Percentiles rank a stretch among this genome's conserved stretches.
Conservation (phyloP, 2,329 filamentous ascomycete species). For the Aspergillus brasiliensis region DNA sequence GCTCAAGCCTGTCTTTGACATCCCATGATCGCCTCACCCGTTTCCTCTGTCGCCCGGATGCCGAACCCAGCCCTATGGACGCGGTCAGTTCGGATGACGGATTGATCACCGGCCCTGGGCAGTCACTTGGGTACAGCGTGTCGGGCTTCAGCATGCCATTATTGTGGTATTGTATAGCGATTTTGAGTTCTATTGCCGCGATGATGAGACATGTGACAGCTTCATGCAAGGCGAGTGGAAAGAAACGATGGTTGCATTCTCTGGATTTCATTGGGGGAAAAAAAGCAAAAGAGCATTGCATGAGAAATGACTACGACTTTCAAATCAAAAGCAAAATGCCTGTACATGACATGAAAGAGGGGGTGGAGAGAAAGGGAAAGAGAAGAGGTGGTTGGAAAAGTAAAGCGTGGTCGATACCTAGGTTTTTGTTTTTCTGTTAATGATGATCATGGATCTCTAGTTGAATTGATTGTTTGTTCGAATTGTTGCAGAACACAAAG, state of each 20-base stretch:
- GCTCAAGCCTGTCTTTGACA: constrained; percentile 91
- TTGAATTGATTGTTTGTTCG: constrained; percentile 13
- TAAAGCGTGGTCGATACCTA: constrained; percentile 26
- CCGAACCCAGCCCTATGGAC: not conserved
- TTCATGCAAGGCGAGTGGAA: not conserved
- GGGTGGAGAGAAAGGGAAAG: not conserved
- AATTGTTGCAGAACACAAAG: no score
- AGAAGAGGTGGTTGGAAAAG: constrained; percentile 1
- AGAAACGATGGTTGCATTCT: not conserved
- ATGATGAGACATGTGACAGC: not conserved
- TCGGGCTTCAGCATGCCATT: not conserved
- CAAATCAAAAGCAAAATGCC: constrained; percentile 21
- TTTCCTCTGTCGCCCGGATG: not conserved
- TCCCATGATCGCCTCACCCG: constrained; percentile 56
- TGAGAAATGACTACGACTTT: constrained; percentile 30
- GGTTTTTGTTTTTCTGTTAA: constrained; percentile 21
- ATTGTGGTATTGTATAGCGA: not conserved
- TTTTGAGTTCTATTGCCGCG: no score
- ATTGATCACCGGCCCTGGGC: not conserved
- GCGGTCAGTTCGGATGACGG: no score
- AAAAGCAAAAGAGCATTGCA: constrained; percentile 16
- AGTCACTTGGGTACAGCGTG: not conserved
- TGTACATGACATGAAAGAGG: constrained; percentile 32
- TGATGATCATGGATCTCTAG: constrained; percentile 15
- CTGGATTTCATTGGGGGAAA: not conserved